Conservation (phyloP, 768 basidiomycete species). For the Xanthoconium purpureum region DNA sequence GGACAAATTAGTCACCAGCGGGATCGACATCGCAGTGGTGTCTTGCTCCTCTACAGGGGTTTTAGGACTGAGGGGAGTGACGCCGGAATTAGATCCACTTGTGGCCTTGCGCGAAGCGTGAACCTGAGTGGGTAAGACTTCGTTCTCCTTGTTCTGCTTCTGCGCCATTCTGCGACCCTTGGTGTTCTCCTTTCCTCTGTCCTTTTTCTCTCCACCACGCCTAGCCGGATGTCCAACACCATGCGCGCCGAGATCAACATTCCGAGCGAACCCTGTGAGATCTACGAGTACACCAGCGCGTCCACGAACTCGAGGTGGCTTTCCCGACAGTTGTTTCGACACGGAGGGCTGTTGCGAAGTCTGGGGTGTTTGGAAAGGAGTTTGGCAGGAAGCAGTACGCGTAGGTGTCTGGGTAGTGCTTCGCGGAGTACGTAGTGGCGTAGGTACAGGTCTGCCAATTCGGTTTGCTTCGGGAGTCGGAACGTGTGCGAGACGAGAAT, state of each 20-base stretch:
- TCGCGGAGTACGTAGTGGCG: not conserved
- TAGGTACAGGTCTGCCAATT: constrained; percentile 12
- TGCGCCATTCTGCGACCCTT: constrained; percentile 9
- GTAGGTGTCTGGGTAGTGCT: constrained; percentile 7
- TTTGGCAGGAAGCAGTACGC: constrained; percentile 23
- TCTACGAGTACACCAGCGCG: constrained; percentile 38
- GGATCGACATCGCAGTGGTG: constrained; percentile 4
- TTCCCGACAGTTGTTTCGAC: constrained; percentile 28
- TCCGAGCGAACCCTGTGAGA: constrained; percentile 36
- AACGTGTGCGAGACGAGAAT: not conserved
- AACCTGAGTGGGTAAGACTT: constrained; percentile 1
- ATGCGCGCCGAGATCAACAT: constrained; percentile 31
- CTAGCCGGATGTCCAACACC: constrained; percentile 22
- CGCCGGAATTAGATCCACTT: not conserved
- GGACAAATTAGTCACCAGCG: constrained; percentile 19
- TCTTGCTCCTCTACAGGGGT: constrained; percentile 17
- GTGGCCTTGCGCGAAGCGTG: constrained; percentile 8
- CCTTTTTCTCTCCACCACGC: constrained; percentile 29
- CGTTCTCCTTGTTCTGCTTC: constrained; percentile 32
- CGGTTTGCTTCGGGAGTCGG: constrained; percentile 1
- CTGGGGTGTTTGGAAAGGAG: constrained; percentile 15
- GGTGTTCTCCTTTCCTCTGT: constrained; percentile 21
- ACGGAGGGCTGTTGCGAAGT: constrained; percentile 4
- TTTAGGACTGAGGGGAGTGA: constrained; percentile 12
- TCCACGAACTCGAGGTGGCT: constrained; percentile 25